Conservation (phyloP, 1,284 basidiomycete species). For the Papiliotrema laurentii region DNA sequence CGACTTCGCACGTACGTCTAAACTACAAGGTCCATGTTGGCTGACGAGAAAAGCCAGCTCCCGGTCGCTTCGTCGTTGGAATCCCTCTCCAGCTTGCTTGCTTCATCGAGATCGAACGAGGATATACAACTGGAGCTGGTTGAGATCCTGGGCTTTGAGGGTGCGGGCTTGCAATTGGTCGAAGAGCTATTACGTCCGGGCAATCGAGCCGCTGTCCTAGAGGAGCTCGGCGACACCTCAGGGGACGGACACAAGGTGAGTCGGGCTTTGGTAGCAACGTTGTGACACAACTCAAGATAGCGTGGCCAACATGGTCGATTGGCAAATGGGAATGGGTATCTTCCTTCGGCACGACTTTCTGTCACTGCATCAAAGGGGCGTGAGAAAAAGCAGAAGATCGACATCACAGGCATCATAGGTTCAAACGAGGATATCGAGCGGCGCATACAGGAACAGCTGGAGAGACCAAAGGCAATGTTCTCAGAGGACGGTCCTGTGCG, state of each 20-base stretch:
- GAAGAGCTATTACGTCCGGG: conserved; percentile 36
- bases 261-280: too few species aligned
- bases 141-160: conserved; percentile 82
- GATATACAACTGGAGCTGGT: conserved; percentile 72
- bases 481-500: conserved; percentile 28
- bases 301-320: too few species aligned
- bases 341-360: conserved; percentile 21
- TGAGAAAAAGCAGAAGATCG: conserved; percentile 32
- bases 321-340: conserved; percentile 7
- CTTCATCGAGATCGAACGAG: conserved; percentile 52
- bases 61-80: conserved; percentile 22
- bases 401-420: conserved; percentile 40
- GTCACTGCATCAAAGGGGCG: conserved; percentile 25
- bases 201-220: conserved; percentile 22
- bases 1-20: not conserved
- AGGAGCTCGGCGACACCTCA: not conserved
- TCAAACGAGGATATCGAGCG: conserved; percentile 26
- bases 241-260: not conserved
- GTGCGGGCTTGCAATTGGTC: conserved; percentile 49
- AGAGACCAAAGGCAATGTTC: conserved; percentile 35
- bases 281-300: too few species aligned
- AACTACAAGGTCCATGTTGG: too few species aligned
- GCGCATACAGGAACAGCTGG: conserved; percentile 39
- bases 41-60: conserved; percentile 19
- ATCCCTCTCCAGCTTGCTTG: conserved; percentile 35